A percentile compares a stretch with the other conserved stretches of the same genome.
Conservation (phyloP, 2,329 filamentous ascomycete genomes). For the Aspergillus chevalieri region DNA sequence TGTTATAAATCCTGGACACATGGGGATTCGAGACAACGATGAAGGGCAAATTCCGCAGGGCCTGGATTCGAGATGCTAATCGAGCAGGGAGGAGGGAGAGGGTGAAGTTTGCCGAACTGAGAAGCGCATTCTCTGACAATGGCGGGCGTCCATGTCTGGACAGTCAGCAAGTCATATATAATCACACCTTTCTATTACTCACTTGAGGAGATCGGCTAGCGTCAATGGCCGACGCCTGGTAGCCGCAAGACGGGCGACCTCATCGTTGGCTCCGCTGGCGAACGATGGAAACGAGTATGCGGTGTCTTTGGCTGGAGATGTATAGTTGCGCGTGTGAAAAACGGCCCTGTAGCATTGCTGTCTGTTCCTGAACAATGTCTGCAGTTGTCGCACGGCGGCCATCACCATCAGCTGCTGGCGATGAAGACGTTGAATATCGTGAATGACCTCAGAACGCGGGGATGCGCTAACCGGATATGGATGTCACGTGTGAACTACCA, state of each 20-base stretch:
- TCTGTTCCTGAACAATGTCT: slow-evolving; percentile 7
- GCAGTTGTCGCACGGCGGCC: slow-evolving; percentile 13
- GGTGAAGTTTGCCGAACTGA: slow-evolving; percentile 92
- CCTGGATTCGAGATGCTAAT: slow-evolving; percentile 88
- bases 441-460: slow-evolving; percentile 12
- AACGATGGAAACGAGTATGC: slow-evolving; percentile 43
- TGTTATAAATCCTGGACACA: slow-evolving; percentile 88
- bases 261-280: slow-evolving; percentile 60
- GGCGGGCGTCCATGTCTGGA: slow-evolving; percentile 71
- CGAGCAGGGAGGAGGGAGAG: slow-evolving; percentile 86
- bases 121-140: slow-evolving; percentile 69
- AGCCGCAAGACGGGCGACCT: slow-evolving; percentile 71
- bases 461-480: background rate
- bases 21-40: slow-evolving; percentile 98
- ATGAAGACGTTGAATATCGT: slow-evolving; percentile 6
- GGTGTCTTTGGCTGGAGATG: slow-evolving; percentile 14
- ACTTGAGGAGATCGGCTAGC: slow-evolving; percentile 84
- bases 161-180: background rate
- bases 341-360: slow-evolving; percentile 1
- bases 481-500: background rate
- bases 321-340: slow-evolving; percentile 10
- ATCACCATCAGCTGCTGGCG: slow-evolving; percentile 7
- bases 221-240: slow-evolving; percentile 75
- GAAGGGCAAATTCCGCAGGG: slow-evolving; percentile 86
- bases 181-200: slow-evolving; percentile 45